These are phyloP conservation scores for Cladosporium sp. DNA, from an alignment of 2,329 filamentous ascomycete genomes.

Conservation along the genomic window DNA sequence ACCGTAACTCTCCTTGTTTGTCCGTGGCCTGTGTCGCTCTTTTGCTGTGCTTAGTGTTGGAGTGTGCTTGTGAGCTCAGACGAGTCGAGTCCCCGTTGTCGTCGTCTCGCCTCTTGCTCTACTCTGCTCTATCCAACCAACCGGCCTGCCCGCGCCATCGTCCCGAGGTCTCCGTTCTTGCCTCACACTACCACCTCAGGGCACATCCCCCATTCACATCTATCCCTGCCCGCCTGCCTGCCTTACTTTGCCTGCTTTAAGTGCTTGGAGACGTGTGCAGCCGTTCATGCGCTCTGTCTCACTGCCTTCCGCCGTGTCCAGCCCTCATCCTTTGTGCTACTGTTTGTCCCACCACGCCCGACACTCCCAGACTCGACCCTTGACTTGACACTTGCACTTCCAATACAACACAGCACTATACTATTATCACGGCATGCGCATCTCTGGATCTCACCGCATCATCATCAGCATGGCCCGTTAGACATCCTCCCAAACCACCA, in stretches of 20 bases:
- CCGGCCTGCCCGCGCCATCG: neutral
- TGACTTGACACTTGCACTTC: neutral
- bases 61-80: too few relatives aligned
- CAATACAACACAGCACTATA: neutral
- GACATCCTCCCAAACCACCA: neutral
- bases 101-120: neutral
- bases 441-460: neutral
- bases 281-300: conserved; percentile 10
- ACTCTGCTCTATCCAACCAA: too few relatives aligned
- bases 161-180: neutral
- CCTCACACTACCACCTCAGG: neutral
- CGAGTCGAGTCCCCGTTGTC: neutral
- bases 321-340: conserved; percentile 8
- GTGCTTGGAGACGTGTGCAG: neutral
- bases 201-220: neutral
- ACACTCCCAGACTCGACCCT: neutral
- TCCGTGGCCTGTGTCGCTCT: too few relatives aligned
- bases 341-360: conserved; percentile 1
- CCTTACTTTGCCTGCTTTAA: neutral
- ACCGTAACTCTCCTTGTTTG: too few relatives aligned
- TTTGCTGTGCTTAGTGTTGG: too few relatives aligned
- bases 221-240: neutral
- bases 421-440: conserved; percentile 3
- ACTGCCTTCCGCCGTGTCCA: conserved; percentile 4
- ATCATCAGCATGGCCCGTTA: conserved; percentile 5